These are phyloP conservation scores for Digitaria exilis DNA, from an alignment of 202 grass and related monocot species.

Conservation along the genomic window DNA sequence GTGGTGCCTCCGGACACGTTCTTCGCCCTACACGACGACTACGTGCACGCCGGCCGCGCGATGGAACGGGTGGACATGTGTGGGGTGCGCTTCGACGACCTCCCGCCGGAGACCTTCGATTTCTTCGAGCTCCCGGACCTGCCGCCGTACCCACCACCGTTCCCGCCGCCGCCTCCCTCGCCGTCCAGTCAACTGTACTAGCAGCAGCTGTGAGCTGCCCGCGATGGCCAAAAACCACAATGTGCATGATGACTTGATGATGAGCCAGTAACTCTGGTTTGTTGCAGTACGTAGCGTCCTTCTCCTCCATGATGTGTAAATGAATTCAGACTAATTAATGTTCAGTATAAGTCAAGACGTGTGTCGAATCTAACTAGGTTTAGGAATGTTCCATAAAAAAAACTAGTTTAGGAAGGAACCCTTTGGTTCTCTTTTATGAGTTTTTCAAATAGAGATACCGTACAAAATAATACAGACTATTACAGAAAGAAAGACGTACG, in stretches of 20 bases:
- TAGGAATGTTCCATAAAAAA: no score
- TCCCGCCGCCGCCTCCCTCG: not conserved
- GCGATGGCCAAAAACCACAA: no score
- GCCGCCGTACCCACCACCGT: not conserved
- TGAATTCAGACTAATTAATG: no score
- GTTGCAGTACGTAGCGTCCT: not conserved
- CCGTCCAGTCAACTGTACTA: not conserved
- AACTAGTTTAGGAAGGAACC: no score
- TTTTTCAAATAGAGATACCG: no score
- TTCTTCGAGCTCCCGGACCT: constrained; percentile 36
- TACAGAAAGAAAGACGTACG: no score
- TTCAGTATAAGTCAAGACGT: no score
- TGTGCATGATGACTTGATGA: no score
- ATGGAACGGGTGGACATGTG: not conserved
- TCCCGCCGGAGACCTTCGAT: constrained; percentile 18
- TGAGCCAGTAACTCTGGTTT: not conserved
- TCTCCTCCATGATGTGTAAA: no score
- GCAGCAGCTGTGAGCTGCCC: not conserved
- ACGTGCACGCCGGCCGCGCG: not conserved
- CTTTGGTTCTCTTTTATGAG: no score
- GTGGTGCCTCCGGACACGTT: not conserved
- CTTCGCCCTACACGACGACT: not conserved
- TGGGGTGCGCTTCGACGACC: constrained; percentile 16
- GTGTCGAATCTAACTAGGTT: no score
- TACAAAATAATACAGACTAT: no score